Evolutionary conservation across 768 basidiomycete species (phyloP), one percentile per base, ranked within the genome.

Genomic region (Mycena venus): DNA sequence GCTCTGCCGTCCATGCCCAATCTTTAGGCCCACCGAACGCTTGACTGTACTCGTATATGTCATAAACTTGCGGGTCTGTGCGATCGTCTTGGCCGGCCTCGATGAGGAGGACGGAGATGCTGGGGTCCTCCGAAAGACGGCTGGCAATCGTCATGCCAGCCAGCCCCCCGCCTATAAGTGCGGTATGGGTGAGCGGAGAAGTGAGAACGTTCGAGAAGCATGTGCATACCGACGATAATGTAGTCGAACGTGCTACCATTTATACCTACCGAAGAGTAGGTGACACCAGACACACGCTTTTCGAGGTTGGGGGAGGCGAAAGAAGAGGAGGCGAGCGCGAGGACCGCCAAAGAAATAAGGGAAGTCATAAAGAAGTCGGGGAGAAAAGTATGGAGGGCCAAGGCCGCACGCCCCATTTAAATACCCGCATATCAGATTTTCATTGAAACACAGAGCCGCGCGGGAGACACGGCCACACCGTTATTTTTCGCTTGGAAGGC

Each of bases 31-130:
- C 78, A 15, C 71, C 76, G 59, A 84, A 81, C 3, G 81, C 82
- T 8, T 68, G 70, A 27, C 76, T 65, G 73, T 80, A 85, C 34
- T 76, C 59, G 61, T 84, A 81, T 25, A 83, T 74, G 71, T 84
- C 82, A 68, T 81, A 82, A 5, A 85, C 78, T 10, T 79, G 44
- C 0, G 79, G 51, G 61, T 84, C 78, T 11, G 77, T 77, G 9
- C 83, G 77, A 74, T 84, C 79, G 73, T 85, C 84, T 5, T 72
- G 68, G 27, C 85, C 85, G 1, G 85, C 85, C 69, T 86, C 85
- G 63, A 85, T 80, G 70, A 84, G 76, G 17, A 85, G 80, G 11
- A 86, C 79, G 27, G 79, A 70, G 12, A 79, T 74, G 25, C 40
- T 36, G 8, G 79, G 60, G 75, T 85, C 75, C 62, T 85, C 83